Evolutionary conservation across 176 grass and related monocot genomes (phyloP).

Genomic region (Ampelocalamus luodianensis): DNA sequence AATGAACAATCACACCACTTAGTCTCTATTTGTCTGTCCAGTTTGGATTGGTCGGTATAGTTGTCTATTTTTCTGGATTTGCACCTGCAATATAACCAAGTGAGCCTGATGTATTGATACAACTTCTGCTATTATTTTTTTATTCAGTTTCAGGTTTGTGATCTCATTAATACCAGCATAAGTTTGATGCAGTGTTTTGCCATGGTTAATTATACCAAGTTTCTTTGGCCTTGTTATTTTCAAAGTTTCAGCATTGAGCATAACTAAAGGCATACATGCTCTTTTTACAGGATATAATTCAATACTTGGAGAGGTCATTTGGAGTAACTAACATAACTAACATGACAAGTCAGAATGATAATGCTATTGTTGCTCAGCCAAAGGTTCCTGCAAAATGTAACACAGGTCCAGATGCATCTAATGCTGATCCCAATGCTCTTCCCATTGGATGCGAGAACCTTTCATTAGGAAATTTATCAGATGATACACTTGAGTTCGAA

Average conservation of each 20-base stretch:
- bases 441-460: slow-evolving; percentile 62
- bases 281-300: slow-evolving; percentile 72
- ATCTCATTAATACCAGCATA: neutral
- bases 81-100: neutral
- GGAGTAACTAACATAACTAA: slow-evolving; percentile 53
- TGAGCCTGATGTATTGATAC: neutral
- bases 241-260: neutral
- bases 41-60: neutral
- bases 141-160: neutral
- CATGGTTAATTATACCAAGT: neutral
- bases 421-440: slow-evolving; percentile 57
- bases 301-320: slow-evolving; percentile 83
- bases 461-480: slow-evolving; percentile 60
- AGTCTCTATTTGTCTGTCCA: neutral
- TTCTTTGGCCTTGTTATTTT: slow-evolving; percentile 7
- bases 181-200: neutral
- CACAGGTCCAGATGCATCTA: slow-evolving; percentile 31
- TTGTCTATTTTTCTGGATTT: neutral
- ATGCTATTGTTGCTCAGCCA: slow-evolving; percentile 48
- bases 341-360: slow-evolving; percentile 55
- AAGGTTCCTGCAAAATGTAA: slow-evolving; percentile 55
- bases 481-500: slow-evolving; percentile 84
- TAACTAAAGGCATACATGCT: slow-evolving; percentile 31
- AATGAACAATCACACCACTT: neutral
- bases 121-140: neutral